Evolutionary conservation across 306 rosid genomes (phyloP), one percentile per base, ranked within the genome.

Genomic region (Trichosanthes truncata): DNA sequence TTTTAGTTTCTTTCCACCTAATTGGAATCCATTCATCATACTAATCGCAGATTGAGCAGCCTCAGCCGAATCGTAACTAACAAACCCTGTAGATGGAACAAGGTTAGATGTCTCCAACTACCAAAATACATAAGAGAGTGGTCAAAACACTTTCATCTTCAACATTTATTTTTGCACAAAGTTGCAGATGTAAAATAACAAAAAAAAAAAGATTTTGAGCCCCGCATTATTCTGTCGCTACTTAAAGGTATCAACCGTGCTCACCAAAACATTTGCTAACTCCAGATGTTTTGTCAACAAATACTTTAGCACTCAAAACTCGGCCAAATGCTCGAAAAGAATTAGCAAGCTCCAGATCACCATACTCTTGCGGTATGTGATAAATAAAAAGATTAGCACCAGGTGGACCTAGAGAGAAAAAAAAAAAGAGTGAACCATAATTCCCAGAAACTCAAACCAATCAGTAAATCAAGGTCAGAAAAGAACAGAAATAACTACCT

Each of bases 231-330:
- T 23, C 13, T 13, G 41, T 29, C 8, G 5, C 69, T 62, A 26
- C 33, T 60, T 11, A 13, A 52, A 38, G 78, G 49, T 71, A 77
- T 76, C 6, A 26, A 72, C 38, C 23, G 29, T 26, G 83, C 92
- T 91, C 87, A 96, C 99, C 99, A 40, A 96, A 96, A 86, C 99
- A 96, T 90, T 96, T 96, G 92, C 99, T 96, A 82, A 87, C 93
- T 59, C 99, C 94, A 2, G 99, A 93, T 86, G 97, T 93, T 89
- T 93, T 96, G 89, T 96, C 99, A 20, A 96, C 97, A 85, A 90
- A 96, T 81, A 96, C 96, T 91, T 96, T 96, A 79, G 99, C 93
- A 83, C 98, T 93, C 87, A 96, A 86, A 81, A 96, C 99, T 80
- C 89, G 88, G 79, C 99, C 99, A 86, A 82, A 96, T 62, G 88